phyloP scores from a whole-genome alignment of 441 rosid genomes.

The Kokia cookei region DNA sequence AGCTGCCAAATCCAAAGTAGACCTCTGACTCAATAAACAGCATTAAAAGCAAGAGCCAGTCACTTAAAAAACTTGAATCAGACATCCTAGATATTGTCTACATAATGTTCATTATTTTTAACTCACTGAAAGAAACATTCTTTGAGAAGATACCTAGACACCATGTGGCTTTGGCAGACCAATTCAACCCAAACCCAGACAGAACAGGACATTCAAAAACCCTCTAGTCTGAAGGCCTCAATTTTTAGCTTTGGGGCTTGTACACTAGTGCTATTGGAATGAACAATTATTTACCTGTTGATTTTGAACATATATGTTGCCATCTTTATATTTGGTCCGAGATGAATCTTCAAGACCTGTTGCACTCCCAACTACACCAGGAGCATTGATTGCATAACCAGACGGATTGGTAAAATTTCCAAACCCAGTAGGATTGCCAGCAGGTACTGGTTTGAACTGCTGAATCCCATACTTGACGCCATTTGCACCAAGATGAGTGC shows the following conservation, averaged over 20 bases:
- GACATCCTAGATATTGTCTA: not conserved
- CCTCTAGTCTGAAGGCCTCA: not conserved
- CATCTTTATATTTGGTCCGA: slow-evolving; percentile 82
- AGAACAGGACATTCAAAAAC: not conserved
- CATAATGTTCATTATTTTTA: not conserved
- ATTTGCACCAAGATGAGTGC: slow-evolving; percentile 65
- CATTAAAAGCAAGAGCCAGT: not conserved
- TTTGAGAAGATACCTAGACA: not conserved
- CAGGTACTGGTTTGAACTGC: slow-evolving; percentile 78
- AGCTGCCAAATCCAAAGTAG: not conserved
- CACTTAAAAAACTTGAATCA: not conserved
- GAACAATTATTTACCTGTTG: slow-evolving; percentile 55
- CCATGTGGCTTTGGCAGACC: not conserved
- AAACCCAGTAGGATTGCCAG: slow-evolving; percentile 71
- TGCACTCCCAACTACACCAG: slow-evolving; percentile 66
- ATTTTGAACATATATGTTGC: slow-evolving; percentile 67
- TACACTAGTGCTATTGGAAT: not conserved
- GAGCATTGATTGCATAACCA: slow-evolving; percentile 69
- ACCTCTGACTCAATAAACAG: not conserved
- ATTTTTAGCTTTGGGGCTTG: not conserved
- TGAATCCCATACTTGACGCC: slow-evolving; percentile 88
- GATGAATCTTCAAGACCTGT: slow-evolving; percentile 78
- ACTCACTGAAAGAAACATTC: not conserved
- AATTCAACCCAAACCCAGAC: not conserved
- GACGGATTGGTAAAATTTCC: slow-evolving; percentile 60